phyloP scores from a whole-genome alignment of 352 stramenopile species.

The Phytopythium litorale region DNA sequence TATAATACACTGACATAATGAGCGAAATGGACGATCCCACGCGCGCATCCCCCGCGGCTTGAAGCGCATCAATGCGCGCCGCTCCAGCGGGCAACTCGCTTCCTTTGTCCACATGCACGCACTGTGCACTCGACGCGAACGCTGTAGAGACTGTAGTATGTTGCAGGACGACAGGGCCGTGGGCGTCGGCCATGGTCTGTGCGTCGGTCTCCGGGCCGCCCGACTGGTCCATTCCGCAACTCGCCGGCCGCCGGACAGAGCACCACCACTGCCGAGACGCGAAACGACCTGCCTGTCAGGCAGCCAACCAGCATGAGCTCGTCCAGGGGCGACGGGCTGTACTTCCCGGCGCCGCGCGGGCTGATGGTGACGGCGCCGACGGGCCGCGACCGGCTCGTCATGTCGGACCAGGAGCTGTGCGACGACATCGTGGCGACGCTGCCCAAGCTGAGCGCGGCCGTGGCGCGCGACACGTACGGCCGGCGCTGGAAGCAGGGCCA shows the following conservation, averaged over 20 bases:
- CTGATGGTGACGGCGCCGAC: conserved; percentile 25
- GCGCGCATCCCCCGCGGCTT: background rate
- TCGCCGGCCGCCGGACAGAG: background rate
- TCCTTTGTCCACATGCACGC: no score
- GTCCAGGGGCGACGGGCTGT: conserved; percentile 12
- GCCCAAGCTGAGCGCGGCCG: conserved; percentile 24
- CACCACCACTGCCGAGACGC: background rate
- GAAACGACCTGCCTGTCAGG: no score
- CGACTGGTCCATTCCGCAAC: background rate
- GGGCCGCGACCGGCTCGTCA: conserved; percentile 26
- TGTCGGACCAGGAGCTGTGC: conserved; percentile 33
- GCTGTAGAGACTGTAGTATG: no score
- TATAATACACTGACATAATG: background rate
- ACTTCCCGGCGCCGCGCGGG: conserved; percentile 15
- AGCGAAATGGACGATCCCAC: no score
- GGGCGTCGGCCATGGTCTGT: background rate
- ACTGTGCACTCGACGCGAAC: no score
- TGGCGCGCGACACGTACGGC: conserved; percentile 36
- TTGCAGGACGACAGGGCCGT: no score
- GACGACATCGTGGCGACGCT: conserved; percentile 37
- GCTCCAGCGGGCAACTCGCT: no score
- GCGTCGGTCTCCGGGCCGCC: background rate
- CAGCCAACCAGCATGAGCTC: conserved; percentile 14
- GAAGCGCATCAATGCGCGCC: background rate
- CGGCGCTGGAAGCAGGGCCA: conserved; percentile 37